Evolutionary conservation across 805 yeast genomes (phyloP), one percentile per base, ranked within the genome.

Genomic region (Nakazawaea holstii): DNA sequence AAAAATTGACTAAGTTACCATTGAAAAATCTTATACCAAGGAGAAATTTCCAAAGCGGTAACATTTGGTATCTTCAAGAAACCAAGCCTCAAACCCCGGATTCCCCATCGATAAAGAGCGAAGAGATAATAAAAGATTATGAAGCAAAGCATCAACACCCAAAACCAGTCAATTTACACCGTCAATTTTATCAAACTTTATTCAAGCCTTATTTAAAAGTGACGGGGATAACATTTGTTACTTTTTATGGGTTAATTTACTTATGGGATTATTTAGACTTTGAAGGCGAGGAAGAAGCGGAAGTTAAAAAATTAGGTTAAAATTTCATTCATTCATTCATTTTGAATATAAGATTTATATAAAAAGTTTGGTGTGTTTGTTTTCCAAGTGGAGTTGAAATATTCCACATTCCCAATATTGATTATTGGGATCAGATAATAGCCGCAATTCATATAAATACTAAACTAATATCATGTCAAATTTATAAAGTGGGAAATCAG

Each of bases 151-250:
- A 39, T 42, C 40, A 52, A 49, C 29, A 39, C 35, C 45, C 45
- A 8, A 9, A 35, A 28, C 39, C 39, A 5, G 42, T 44, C 11
- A 44, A 44, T 26, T 33, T 39, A 26, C 48, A 45, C 30, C 24
- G 39, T 3, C 35, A 45, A 33, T 73, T 79, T 56, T 79, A 78
- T 54, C 64, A 70, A 50, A 69, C 68, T 33, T 70, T 74, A 53
- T 75, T 72, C 1, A 62, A 57, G 24, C 82, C 83, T 1, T 64
- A 73, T 40, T 48, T 69, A 4, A 77, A 74, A 50, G 70, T 76
- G 14, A 59, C 77, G 31, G 62, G 62, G 0, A 46, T 74, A 7
- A 70, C 79, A 6, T 65, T 75, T 43, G 70, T 61, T 2, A 71
- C 80, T 0, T 79, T 73, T 51, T 78, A 74, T 51, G 59, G 72